phyloP scores from a whole-genome alignment of 2,329 filamentous ascomycete species.

The Colletotrichum eremochloae region DNA sequence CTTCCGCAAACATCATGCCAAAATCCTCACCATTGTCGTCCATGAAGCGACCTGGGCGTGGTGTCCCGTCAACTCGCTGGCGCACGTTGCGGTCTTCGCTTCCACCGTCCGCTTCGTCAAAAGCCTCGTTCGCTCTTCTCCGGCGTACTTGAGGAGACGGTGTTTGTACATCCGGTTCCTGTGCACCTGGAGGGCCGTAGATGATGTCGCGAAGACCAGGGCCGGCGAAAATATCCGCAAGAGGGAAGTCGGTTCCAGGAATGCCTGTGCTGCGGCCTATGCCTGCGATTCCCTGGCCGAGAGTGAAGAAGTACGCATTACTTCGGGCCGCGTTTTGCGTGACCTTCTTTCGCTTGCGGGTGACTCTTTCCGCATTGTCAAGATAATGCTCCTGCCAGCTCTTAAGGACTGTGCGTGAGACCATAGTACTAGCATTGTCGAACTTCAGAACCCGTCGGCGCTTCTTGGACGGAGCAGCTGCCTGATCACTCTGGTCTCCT shows the following conservation, averaged over 20 bases:
- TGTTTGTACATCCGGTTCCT: conserved; percentile 25
- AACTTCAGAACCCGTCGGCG: conserved; percentile 8
- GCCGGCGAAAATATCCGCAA: conserved; percentile 63
- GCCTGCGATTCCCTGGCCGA: conserved; percentile 55
- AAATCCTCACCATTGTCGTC: conserved; percentile 46
- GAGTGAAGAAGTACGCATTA: conserved; percentile 56
- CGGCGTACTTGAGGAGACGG: conserved; percentile 50
- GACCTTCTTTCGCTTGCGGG: conserved; percentile 42
- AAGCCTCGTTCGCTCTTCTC: conserved; percentile 60
- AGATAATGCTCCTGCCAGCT: conserved; percentile 60
- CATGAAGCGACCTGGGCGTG: conserved; percentile 23
- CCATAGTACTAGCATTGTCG: conserved; percentile 2
- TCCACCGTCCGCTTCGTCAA: conserved; percentile 52
- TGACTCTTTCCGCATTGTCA: conserved; percentile 49
- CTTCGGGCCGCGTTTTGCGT: conserved; percentile 56
- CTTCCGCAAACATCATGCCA: conserved; percentile 52
- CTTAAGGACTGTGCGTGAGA: conserved; percentile 16
- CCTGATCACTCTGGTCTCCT: background rate
- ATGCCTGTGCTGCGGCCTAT: conserved; percentile 51
- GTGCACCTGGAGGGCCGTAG: conserved; percentile 50
- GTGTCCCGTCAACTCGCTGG: conserved; percentile 49
- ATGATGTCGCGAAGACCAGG: conserved; percentile 55
- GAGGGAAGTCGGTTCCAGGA: conserved; percentile 55
- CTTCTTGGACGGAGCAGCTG: conserved; percentile 11
- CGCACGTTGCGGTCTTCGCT: conserved; percentile 54